A percentile compares a stretch with the other conserved stretches of the same genome.
phyloP scores from a whole-genome alignment of 306 rosid species.

The Cicer pinnatifidum region DNA sequence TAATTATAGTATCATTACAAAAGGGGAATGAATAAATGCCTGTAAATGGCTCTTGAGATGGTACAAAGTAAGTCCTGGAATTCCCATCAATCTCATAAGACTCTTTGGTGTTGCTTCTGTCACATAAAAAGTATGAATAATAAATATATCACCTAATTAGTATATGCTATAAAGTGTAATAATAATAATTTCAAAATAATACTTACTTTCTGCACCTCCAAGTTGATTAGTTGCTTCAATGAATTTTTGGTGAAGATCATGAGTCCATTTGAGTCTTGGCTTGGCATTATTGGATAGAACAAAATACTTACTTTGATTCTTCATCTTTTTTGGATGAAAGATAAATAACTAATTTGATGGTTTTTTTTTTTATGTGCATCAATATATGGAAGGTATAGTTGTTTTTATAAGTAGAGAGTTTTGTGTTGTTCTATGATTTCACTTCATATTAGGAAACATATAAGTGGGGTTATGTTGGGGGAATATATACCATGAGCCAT shows the following conservation, averaged over 20 bases:
- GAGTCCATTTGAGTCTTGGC: constrained; percentile 95
- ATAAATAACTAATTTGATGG: constrained; percentile 47
- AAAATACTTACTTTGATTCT: constrained; percentile 79
- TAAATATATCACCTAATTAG: constrained; percentile 33
- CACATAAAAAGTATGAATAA: constrained; percentile 38
- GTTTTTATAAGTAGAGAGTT: constrained; percentile 64
- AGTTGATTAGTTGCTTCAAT: constrained; percentile 81
- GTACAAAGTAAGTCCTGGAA: constrained; percentile 91
- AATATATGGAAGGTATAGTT: constrained; percentile 58
- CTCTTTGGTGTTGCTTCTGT: constrained; percentile 98
- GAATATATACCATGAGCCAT: constrained; percentile 95
- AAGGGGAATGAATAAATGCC: constrained; percentile 72
- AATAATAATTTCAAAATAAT: constrained; percentile 1
- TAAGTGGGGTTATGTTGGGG: constrained; percentile 87
- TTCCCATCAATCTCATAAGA: constrained; percentile 85
- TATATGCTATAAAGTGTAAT: constrained; percentile 3
- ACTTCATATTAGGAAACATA: constrained; percentile 94
- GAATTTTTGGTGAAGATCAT: constrained; percentile 88
- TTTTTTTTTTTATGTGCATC: constrained; percentile 44
- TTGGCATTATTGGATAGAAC: constrained; percentile 91
- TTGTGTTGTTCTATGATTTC: constrained; percentile 73
- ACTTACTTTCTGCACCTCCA: constrained; percentile 94
- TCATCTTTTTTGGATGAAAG: constrained; percentile 55
- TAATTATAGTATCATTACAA: constrained; percentile 36
- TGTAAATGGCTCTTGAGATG: constrained; percentile 99